phyloP scores from a whole-genome alignment of 1,284 basidiomycete genomes.

The Marasmius fiardii region DNA sequence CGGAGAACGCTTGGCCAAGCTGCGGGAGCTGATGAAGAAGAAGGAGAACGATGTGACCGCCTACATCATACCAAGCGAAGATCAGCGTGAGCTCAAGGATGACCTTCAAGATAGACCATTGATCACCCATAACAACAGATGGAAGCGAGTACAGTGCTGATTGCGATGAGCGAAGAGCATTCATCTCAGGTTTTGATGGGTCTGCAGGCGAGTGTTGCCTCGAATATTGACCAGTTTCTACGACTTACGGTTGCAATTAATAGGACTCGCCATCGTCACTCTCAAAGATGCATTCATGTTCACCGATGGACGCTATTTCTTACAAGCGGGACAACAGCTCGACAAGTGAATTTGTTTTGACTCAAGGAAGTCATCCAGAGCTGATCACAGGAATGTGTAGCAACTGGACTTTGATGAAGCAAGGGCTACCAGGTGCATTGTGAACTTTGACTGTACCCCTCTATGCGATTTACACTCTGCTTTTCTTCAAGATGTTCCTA shows the following conservation, averaged over 20 bases:
- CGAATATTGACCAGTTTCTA: not conserved
- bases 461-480: constrained; percentile 8
- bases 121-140: constrained; percentile 46
- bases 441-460: not conserved
- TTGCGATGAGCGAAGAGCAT: constrained; percentile 82
- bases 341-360: constrained; percentile 54
- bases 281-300: constrained; percentile 73
- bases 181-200: constrained; percentile 90
- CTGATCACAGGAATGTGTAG: constrained; percentile 28
- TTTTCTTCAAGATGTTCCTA: constrained; percentile 65
- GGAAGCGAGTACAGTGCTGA: constrained; percentile 87
- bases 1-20: constrained; percentile 50
- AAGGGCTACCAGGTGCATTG: constrained; percentile 67
- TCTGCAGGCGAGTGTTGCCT: constrained; percentile 67
- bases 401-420: constrained; percentile 94
- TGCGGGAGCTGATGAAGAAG: constrained; percentile 66
- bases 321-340: constrained; percentile 90
- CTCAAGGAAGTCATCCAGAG: too few relatives aligned
- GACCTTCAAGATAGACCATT: not conserved
- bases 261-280: constrained; percentile 83
- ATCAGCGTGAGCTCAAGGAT: constrained; percentile 65
- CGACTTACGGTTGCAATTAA: not conserved
- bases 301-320: constrained; percentile 92
- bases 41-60: constrained; percentile 59
- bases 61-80: constrained; percentile 82